These are phyloP conservation scores for Closterium sp. DNA, from an alignment of 139 green algal species.

Conservation along the genomic window DNA sequence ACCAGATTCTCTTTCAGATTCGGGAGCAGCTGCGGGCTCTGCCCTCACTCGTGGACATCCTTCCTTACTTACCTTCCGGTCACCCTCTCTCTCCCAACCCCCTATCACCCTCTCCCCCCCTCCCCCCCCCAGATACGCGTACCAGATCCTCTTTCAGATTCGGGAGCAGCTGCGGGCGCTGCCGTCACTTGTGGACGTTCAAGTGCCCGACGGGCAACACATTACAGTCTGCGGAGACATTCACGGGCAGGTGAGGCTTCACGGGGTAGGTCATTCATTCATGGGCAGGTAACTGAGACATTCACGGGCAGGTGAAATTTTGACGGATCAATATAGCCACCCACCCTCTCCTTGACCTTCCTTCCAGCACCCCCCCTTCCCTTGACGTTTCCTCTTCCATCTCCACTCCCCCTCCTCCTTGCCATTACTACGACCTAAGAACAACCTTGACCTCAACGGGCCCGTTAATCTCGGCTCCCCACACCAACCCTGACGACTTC, in stretches of 20 bases:
- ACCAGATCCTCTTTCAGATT: slow-evolving; percentile 67
- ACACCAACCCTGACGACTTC: too few relatives aligned
- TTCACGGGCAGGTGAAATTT: background rate
- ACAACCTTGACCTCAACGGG: too few relatives aligned
- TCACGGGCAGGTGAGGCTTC: slow-evolving; percentile 57
- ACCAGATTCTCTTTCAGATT: slow-evolving; percentile 66
- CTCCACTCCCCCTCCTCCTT: background rate
- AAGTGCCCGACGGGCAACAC: slow-evolving; percentile 57
- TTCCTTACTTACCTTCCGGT: background rate
- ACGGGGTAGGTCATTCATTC: background rate
- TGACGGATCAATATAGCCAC: background rate
- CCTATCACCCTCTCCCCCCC: too few relatives aligned
- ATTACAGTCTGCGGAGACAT: slow-evolving; percentile 90
- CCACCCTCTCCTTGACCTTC: background rate
- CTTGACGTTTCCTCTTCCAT: too few relatives aligned
- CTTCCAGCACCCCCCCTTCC: background rate
- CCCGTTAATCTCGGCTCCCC: too few relatives aligned
- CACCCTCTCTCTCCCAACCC: too few relatives aligned
- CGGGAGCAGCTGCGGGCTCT: slow-evolving; percentile 57
- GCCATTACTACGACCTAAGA: background rate
- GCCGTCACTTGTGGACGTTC: slow-evolving; percentile 77
- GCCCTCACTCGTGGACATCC: slow-evolving; percentile 78
- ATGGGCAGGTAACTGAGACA: background rate
- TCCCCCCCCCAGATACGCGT: slow-evolving; percentile 52
- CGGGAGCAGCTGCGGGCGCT: slow-evolving; percentile 57